Conservation (phyloP, 2,329 filamentous ascomycete genomes). For the Fusarium albosuccineum region DNA sequence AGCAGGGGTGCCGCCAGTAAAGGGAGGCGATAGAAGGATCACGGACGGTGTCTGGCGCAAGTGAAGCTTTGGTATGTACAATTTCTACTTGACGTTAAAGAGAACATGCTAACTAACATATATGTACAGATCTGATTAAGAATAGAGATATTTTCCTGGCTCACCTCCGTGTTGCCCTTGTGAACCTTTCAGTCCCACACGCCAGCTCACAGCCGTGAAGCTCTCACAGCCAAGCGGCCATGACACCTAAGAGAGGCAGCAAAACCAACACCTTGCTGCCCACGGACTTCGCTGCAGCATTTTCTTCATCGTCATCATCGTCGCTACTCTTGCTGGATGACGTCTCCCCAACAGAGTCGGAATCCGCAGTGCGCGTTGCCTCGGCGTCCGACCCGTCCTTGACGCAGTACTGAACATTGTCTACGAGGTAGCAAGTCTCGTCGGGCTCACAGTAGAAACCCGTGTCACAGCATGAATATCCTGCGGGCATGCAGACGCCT, state of each 20-base stretch:
- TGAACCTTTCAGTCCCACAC: background rate
- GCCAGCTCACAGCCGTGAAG: background rate
- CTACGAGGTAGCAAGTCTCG: conserved; percentile 24
- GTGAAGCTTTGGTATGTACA: background rate
- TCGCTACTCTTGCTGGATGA: background rate
- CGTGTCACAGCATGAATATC: conserved; percentile 34
- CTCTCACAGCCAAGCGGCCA: conserved; percentile 20
- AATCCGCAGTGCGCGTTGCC: conserved; percentile 15
- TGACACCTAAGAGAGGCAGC: conserved; percentile 13
- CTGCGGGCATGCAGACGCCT: conserved; percentile 35
- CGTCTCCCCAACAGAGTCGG: conserved; percentile 19
- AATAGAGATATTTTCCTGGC: background rate
- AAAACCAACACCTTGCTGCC: conserved; percentile 12
- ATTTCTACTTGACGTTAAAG: background rate
- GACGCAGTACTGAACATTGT: conserved; percentile 18
- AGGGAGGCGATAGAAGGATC: conserved; percentile 41
- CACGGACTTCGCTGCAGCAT: background rate
- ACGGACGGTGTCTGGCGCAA: conserved; percentile 28
- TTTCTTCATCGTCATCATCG: conserved; percentile 1
- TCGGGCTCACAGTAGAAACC: conserved; percentile 36
- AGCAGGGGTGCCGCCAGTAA: conserved; percentile 50
- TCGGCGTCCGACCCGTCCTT: background rate
- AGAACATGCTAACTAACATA: background rate
- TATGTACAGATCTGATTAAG: background rate
- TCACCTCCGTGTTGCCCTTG: background rate